Base-by-base conservation (phyloP, 129 eudicot genomes). In the Scalesia atractyloides region DNA sequence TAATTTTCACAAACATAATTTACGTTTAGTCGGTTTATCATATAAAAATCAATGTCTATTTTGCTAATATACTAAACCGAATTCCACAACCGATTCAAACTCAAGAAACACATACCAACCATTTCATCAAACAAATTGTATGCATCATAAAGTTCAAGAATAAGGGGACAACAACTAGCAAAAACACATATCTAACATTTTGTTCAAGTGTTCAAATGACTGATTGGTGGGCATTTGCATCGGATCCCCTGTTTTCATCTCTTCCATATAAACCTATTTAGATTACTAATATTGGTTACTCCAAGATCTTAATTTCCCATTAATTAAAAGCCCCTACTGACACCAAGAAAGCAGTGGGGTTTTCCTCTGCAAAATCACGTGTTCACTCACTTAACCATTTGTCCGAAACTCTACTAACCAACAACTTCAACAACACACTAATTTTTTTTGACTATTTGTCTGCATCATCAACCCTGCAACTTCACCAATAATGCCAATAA, bases 371-470 rank as follows among this genome's bases (percentile, higher is more conserved):
- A 36, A 48, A 62, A 73, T 73, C 77, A 73, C 78, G 69, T 73
- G 78, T 9, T 63, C 71, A 65, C 64, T 64, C 78, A 62, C 71
- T 73, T 64, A 18, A 73, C 78, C 71, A 30, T 73, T 49, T 73
- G 78, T 73, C 70, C 78, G 58, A 63, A 24, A 48, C 52, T 64
- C 41, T 51, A 73, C 70, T 64, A 73, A 73, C 70, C 78, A 73
- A 51, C 78, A 73, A 60, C 59, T 60, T 73, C 69, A 50, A 49
- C 26, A 62, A 9, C 69, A 49, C 64, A 24, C 47, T 33, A 50
- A 24, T 53, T 53, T 70, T 52, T 47, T 46, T 70, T 70, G 54
- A 70, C 64, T 7, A 70, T 70, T 70, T 70, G 37, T 70, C 64
- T 11, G 34, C 74, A 54, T 20, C 65, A 70, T 39, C 59, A 47